Conservation (phyloP, 495 filamentous ascomycete species). For the Achaetomiella virescens region DNA sequence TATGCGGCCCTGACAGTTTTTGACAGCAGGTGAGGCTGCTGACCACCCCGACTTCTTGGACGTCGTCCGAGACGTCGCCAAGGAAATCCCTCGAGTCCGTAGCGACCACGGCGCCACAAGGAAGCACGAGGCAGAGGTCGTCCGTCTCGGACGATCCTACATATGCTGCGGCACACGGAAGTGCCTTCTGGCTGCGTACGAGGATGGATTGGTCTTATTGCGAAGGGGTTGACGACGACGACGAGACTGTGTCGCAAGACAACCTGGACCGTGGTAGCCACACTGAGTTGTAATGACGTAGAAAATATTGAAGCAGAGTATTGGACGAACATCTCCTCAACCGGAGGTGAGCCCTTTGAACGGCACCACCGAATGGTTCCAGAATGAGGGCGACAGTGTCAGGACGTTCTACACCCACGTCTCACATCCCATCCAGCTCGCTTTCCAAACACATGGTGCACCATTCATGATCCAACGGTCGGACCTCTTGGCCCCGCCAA, state of each 20-base stretch:
- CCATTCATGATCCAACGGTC: neutral
- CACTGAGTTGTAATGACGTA: neutral
- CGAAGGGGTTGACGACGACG: neutral
- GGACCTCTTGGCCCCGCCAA: conserved; percentile 5
- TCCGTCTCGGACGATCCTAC: neutral
- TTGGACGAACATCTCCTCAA: conserved; percentile 1
- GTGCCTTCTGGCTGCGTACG: neutral
- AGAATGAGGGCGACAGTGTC: conserved; percentile 4
- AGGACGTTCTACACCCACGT: conserved; percentile 5
- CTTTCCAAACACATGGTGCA: neutral
- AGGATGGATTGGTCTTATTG: neutral
- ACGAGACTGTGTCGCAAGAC: neutral
- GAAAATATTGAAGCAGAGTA: too few species aligned
- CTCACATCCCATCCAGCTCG: conserved; percentile 1
- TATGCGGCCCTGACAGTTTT: neutral
- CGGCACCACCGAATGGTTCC: neutral
- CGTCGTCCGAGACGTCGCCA: neutral
- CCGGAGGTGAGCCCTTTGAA: neutral
- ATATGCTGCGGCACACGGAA: neutral
- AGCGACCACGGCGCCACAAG: neutral
- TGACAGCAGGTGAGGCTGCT: neutral
- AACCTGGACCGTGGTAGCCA: neutral
- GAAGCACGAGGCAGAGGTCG: neutral
- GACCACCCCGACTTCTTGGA: neutral
- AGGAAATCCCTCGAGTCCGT: neutral